Percentiles rank a stretch among this genome's conserved stretches.
These are phyloP conservation scores for Galeopsis tetrahit DNA, from an alignment of 257 asterid species.

Conservation along the genomic window DNA sequence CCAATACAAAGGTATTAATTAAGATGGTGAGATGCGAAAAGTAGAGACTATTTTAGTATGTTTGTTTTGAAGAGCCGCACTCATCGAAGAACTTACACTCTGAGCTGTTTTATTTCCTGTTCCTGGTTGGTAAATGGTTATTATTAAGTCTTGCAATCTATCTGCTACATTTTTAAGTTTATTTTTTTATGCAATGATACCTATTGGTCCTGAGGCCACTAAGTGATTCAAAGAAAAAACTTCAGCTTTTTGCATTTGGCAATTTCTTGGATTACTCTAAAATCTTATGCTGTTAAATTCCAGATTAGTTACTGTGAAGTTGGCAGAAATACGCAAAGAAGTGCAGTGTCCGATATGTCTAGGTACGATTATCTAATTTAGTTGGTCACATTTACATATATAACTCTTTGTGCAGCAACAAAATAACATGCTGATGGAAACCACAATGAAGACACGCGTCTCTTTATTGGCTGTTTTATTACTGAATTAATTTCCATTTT, in stretches of 20 bases:
- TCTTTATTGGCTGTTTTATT: slow-evolving; percentile 27
- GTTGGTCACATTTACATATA: slow-evolving; percentile 22
- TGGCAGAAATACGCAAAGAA: slow-evolving; percentile 93
- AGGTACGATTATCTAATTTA: slow-evolving; percentile 52
- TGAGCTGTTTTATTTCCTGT: slow-evolving; percentile 20
- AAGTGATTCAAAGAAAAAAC: slow-evolving; percentile 10
- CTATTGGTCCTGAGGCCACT: slow-evolving; percentile 10
- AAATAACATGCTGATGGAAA: slow-evolving; percentile 10
- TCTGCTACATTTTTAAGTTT: neutral
- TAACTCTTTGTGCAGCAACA: slow-evolving; percentile 20
- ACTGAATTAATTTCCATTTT: slow-evolving; percentile 21
- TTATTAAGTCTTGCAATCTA: slow-evolving; percentile 9
- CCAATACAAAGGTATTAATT: too few relatives aligned
- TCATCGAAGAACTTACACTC: slow-evolving; percentile 14
- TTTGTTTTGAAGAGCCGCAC: slow-evolving; percentile 28
- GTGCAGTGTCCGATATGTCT: slow-evolving; percentile 98
- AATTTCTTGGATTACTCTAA: slow-evolving; percentile 15
- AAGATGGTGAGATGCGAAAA: slow-evolving; percentile 28
- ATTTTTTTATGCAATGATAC: neutral
- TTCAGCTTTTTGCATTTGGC: slow-evolving; percentile 22
- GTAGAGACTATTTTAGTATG: slow-evolving; percentile 10
- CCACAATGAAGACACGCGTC: slow-evolving; percentile 26
- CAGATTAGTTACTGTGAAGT: slow-evolving; percentile 75
- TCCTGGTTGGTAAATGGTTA: slow-evolving; percentile 2
- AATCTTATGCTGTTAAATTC: slow-evolving; percentile 33